Conservation (phyloP, 768 basidiomycete species). For the Pisolithus albus region DNA sequence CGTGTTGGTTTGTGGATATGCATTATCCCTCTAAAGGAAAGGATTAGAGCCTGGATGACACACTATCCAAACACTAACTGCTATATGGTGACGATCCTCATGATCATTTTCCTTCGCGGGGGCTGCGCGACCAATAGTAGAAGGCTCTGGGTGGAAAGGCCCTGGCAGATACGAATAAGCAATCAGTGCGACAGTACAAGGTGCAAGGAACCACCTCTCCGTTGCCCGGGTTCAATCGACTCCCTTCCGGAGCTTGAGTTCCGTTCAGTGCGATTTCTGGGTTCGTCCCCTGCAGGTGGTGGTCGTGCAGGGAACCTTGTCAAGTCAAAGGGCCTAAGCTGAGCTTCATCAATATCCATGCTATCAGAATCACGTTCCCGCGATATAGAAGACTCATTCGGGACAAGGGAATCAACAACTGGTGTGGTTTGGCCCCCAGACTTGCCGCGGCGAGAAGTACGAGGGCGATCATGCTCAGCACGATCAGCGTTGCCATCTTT, state of each 20-base stretch:
- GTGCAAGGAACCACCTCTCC: conserved; percentile 9
- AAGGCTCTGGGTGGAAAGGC: background rate
- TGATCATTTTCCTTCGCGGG: conserved; percentile 12
- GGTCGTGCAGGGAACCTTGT: conserved; percentile 15
- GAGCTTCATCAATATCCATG: conserved; percentile 24
- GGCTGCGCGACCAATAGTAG: conserved; percentile 7
- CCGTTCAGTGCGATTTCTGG: conserved; percentile 17
- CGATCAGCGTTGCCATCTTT: conserved; percentile 12
- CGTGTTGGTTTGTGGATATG: conserved; percentile 8
- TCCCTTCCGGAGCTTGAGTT: conserved; percentile 33
- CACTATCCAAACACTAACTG: conserved; percentile 9
- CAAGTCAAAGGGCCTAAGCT: conserved; percentile 15
- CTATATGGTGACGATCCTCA: conserved; percentile 12
- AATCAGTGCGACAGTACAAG: background rate
- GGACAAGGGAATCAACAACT: conserved; percentile 8
- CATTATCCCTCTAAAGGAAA: conserved; percentile 15
- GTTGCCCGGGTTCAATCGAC: conserved; percentile 12
- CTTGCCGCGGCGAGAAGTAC: conserved; percentile 11
- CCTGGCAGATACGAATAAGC: background rate
- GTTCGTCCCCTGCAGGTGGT: conserved; percentile 19
- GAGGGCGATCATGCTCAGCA: conserved; percentile 6
- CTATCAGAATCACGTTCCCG: conserved; percentile 17
- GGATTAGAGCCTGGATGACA: background rate
- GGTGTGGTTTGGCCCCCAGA: conserved; percentile 6
- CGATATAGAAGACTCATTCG: conserved; percentile 14